Evolutionary conservation across 2,329 filamentous ascomycete genomes (phyloP).

Genomic region (Aspergillus sp.): DNA sequence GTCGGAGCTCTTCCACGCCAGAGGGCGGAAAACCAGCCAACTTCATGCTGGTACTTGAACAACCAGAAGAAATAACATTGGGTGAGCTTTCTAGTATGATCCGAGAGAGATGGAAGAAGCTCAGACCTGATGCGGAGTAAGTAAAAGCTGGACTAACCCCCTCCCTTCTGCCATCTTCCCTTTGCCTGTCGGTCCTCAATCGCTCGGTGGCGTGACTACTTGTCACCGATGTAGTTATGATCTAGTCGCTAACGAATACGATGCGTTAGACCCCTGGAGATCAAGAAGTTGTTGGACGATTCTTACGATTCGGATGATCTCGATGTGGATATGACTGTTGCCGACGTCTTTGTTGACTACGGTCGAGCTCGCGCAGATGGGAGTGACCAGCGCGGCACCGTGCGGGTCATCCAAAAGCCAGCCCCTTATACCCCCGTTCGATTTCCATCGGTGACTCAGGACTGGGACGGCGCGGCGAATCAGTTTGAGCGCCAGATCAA

Average conservation of each 20-base stretch:
- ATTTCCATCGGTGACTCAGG: conserved; percentile 36
- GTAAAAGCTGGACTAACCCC: conserved; percentile 8
- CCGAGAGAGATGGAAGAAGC: conserved; percentile 32
- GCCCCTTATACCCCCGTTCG: conserved; percentile 22
- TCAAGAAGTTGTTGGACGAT: conserved; percentile 40
- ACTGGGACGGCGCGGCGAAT: conserved; percentile 32
- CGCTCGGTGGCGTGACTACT: not conserved
- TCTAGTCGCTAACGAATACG: not conserved
- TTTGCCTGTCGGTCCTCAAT: not conserved
- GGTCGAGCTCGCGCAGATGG: conserved; percentile 35
- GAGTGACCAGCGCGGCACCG: conserved; percentile 34
- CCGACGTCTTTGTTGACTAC: conserved; percentile 39
- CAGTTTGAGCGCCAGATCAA: conserved; percentile 17
- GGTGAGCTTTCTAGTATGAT: conserved; percentile 33
- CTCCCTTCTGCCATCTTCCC: not conserved
- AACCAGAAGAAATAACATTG: conserved; percentile 33
- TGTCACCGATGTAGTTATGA: not conserved
- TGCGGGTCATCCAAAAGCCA: conserved; percentile 37
- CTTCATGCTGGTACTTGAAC: conserved; percentile 32
- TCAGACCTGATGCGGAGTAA: conserved; percentile 34
- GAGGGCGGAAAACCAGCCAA: conserved; percentile 20
- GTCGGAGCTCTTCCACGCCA: conserved; percentile 6
- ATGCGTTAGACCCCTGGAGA: conserved; percentile 30
- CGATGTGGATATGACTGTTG: conserved; percentile 33
- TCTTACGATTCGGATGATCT: conserved; percentile 32